These are phyloP conservation scores for Trichocladium uniseriatum DNA, from an alignment of 495 filamentous ascomycete genomes.

Conservation along the genomic window DNA sequence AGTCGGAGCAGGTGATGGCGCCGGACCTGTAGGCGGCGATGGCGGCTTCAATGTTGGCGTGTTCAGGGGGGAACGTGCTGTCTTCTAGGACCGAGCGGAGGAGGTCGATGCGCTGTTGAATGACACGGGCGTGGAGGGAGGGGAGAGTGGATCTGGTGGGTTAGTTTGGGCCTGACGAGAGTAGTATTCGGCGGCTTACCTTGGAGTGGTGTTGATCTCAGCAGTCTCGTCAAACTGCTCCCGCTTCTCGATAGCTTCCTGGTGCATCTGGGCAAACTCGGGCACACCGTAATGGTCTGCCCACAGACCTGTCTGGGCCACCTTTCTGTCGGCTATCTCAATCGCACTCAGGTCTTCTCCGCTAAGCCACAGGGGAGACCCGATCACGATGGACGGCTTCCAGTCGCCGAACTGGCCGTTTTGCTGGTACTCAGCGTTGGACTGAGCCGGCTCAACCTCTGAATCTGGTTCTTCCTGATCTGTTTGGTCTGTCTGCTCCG, in stretches of 20 bases:
- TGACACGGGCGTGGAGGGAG: slow-evolving; percentile 16
- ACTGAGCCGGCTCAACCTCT: background rate
- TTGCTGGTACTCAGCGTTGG: background rate
- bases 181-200: slow-evolving; percentile 14
- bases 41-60: slow-evolving; percentile 36
- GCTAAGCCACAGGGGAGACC: slow-evolving; percentile 16
- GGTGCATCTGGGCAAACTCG: slow-evolving; percentile 25
- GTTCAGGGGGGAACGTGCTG: slow-evolving; percentile 31
- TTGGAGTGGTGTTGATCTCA: slow-evolving; percentile 32
- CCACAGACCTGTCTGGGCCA: slow-evolving; percentile 29
- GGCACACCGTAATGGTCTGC: slow-evolving; percentile 19
- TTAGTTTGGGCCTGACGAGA: background rate
- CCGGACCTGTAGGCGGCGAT: slow-evolving; percentile 36
- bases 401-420: slow-evolving; percentile 2
- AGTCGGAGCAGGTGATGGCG: slow-evolving; percentile 29
- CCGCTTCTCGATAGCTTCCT: slow-evolving; percentile 26
- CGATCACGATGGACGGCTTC: slow-evolving; percentile 18
- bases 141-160: slow-evolving; percentile 16
- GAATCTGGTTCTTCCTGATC: background rate
- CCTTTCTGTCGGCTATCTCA: slow-evolving; percentile 31
- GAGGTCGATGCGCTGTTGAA: slow-evolving; percentile 24
- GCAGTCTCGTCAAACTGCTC: slow-evolving; percentile 28
- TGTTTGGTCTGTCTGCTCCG: background rate
- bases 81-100: slow-evolving; percentile 24
- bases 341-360: slow-evolving; percentile 34